Evolutionary conservation across 169 alveolate genomes (phyloP).

Genomic region (Amoebophrya sp.): DNA sequence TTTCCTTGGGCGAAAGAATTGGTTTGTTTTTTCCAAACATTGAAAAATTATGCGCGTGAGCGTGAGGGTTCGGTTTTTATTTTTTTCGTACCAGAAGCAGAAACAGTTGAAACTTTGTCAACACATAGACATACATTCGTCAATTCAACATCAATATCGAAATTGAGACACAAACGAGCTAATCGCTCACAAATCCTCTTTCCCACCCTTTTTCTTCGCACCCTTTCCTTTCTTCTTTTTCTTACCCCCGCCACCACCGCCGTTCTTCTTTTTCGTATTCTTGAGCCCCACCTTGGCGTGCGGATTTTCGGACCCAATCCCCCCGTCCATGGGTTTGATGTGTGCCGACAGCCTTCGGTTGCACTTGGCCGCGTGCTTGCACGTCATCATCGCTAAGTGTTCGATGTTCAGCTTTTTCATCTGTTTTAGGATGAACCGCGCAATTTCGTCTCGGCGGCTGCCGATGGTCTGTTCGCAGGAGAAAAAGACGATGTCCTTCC

Average conservation of each 20-base stretch:
- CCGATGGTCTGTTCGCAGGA: conserved; percentile 19
- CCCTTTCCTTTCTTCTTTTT: not conserved
- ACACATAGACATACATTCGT: too few species aligned
- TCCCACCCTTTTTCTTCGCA: not conserved
- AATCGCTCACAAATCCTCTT: too few species aligned
- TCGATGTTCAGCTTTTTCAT: not conserved
- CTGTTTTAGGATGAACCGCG: not conserved
- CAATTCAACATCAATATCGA: too few species aligned
- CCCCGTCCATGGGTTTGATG: not conserved
- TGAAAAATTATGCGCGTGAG: too few species aligned
- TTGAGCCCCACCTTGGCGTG: not conserved
- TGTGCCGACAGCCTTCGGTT: not conserved
- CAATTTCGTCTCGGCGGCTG: not conserved
- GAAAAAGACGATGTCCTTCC: not conserved
- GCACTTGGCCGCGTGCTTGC: not conserved
- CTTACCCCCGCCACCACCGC: not conserved
- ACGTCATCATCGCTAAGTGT: not conserved
- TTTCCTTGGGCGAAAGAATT: too few species aligned
- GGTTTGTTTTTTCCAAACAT: too few species aligned
- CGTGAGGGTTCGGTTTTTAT: too few species aligned
- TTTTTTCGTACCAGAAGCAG: too few species aligned
- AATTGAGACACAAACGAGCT: too few species aligned
- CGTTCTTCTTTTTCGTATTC: not conserved
- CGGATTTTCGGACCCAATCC: not conserved
- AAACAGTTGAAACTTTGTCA: too few species aligned